Conservation (phyloP, 139 green algal species). For the Diplosphaera chodatii region DNA sequence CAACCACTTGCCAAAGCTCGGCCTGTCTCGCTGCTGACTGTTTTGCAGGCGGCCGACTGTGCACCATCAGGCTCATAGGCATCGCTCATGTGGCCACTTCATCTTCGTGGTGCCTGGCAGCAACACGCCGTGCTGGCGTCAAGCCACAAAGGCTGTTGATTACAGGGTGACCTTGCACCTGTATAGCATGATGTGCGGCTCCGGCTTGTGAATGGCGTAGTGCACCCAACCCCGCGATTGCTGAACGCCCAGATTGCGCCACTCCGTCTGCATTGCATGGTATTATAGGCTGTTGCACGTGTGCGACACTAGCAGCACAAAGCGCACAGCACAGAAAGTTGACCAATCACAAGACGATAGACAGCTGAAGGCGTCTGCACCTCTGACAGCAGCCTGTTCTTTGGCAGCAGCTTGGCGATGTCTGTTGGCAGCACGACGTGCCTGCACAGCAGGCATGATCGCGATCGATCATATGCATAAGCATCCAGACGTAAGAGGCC, state of each 20-base stretch:
- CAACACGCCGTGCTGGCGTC: no score
- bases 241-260: slow-evolving; percentile 91
- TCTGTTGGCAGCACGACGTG: slow-evolving; percentile 93
- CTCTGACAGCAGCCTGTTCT: slow-evolving; percentile 87
- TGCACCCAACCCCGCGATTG: slow-evolving; percentile 96
- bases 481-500: no score
- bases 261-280: slow-evolving; percentile 87
- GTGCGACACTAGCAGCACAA: no score
- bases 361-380: slow-evolving; percentile 36
- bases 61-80: no score
- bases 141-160: neutral
- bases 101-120: no score
- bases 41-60: no score
- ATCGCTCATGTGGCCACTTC: neutral
- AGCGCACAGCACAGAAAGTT: neutral
- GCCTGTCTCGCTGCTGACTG: no score
- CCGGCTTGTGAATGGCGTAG: slow-evolving; percentile 90
- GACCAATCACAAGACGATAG: neutral
- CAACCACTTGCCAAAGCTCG: no score
- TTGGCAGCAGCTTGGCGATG: slow-evolving; percentile 83
- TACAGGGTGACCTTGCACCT: slow-evolving; percentile 32
- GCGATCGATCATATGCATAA: no score
- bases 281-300: no score
- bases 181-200: slow-evolving; percentile 98
- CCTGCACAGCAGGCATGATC: slow-evolving; percentile 48